A percentile compares a stretch with the other conserved stretches of the same genome.
Evolutionary conservation across 164 flowering plant genomes (phyloP).

Genomic region (Tinospora cordifolia): DNA sequence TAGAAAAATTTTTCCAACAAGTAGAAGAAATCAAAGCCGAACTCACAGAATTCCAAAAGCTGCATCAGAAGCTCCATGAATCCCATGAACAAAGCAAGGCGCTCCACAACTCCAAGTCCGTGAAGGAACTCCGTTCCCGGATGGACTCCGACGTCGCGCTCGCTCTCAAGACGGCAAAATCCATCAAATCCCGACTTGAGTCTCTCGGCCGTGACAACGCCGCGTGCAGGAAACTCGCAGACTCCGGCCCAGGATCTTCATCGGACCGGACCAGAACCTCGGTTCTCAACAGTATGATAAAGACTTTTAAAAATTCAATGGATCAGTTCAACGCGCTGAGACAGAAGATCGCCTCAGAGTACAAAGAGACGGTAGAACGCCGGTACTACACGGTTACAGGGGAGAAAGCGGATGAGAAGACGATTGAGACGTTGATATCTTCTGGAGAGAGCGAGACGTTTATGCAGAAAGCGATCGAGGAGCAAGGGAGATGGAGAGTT

Average conservation of each 20-base stretch:
- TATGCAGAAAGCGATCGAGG: conserved; percentile 64
- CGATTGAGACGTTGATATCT: conserved; percentile 50
- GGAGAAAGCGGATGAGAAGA: conserved; percentile 51
- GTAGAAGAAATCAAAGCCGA: conserved; percentile 62
- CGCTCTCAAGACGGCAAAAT: conserved; percentile 61
- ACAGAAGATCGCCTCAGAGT: conserved; percentile 46
- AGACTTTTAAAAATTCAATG: conserved; percentile 58
- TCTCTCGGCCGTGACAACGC: conserved; percentile 68
- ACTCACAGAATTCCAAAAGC: conserved; percentile 45
- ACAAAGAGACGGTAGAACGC: conserved; percentile 64
- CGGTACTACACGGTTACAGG: conserved; percentile 76
- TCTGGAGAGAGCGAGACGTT: conserved; percentile 81
- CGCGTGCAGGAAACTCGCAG: conserved; percentile 50
- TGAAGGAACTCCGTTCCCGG: conserved; percentile 44
- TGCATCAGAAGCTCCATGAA: conserved; percentile 35
- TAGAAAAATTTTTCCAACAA: conserved; percentile 64
- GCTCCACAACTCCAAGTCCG: conserved; percentile 48
- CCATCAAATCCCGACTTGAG: conserved; percentile 52
- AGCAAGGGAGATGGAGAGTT: conserved; percentile 49
- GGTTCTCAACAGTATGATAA: conserved; percentile 52
- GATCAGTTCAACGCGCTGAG: conserved; percentile 47
- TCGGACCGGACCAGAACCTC: conserved; percentile 73
- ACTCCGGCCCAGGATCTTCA: conserved; percentile 76
- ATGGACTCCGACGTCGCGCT: conserved; percentile 62
- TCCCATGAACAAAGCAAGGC: conserved; percentile 60